Evolutionary conservation across 768 basidiomycete genomes (phyloP).

Genomic region (Termitomyces sp.): DNA sequence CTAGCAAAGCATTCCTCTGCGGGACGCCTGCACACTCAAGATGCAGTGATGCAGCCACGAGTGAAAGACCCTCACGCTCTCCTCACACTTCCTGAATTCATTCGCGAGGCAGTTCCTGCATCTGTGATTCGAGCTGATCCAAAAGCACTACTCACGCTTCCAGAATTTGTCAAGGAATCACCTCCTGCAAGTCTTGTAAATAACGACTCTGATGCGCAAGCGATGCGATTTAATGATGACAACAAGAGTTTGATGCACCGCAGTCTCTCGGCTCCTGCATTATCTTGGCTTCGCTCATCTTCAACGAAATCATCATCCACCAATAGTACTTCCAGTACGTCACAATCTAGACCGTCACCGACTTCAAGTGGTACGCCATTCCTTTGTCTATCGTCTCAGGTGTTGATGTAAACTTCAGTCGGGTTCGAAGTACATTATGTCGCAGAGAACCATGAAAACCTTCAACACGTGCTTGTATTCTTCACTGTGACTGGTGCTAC

Average conservation of each 20-base stretch:
- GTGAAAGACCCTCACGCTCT: conserved; percentile 46
- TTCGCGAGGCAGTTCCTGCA: conserved; percentile 45
- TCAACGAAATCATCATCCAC: conserved; percentile 19
- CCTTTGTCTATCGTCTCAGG: not conserved
- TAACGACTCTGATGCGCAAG: conserved; percentile 7
- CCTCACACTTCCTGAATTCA: conserved; percentile 58
- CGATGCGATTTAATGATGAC: conserved; percentile 13
- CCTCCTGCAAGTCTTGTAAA: conserved; percentile 24
- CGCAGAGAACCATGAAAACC: conserved; percentile 81
- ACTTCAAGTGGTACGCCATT: conserved; percentile 15
- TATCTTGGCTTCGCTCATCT: conserved; percentile 48
- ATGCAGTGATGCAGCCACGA: conserved; percentile 50
- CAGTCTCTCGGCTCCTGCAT: conserved; percentile 56
- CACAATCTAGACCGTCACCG: conserved; percentile 13
- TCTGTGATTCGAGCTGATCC: conserved; percentile 28
- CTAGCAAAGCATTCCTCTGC: conserved; percentile 66
- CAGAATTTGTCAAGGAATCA: conserved; percentile 54
- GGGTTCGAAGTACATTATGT: conserved; percentile 45
- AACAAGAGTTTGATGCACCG: conserved; percentile 36
- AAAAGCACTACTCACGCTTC: conserved; percentile 48
- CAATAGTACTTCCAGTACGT: conserved; percentile 3
- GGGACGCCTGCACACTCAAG: conserved; percentile 75
- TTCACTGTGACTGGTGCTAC: conserved; percentile 49
- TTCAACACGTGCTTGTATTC: conserved; percentile 75
- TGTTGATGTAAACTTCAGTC: conserved; percentile 10